Evolutionary conservation across 306 rosid species (phyloP).

Genomic region (Cucumis sativus): Cucumber_9930_V3 NC_026661.2:5723001-5723500

Average conservation of each 20-base stretch:
- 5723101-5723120: conserved; percentile 18
- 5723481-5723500: neutral
- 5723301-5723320: neutral
- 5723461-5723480: neutral
- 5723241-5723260: neutral
- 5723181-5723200: too few relatives aligned
- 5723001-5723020: neutral
- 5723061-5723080: conserved; percentile 29
- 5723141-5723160: conserved; percentile 1
- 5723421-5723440: neutral
- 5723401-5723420: neutral
- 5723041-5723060: neutral
- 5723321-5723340: neutral
- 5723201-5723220: conserved; percentile 1
- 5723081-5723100: neutral
- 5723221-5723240: conserved; percentile 12
- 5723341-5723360: too few relatives aligned
- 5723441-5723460: neutral
- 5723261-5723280: conserved; percentile 8
- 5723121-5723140: conserved; percentile 26
- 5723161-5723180: neutral
- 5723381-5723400: too few relatives aligned
- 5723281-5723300: conserved; percentile 11
- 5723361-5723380: too few relatives aligned
- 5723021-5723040: conserved; percentile 8